Percentiles rank a stretch among this genome's conserved stretches.
phyloP scores from a whole-genome alignment of 177 flowering plant genomes.

The Vitis hybrid region DNA sequence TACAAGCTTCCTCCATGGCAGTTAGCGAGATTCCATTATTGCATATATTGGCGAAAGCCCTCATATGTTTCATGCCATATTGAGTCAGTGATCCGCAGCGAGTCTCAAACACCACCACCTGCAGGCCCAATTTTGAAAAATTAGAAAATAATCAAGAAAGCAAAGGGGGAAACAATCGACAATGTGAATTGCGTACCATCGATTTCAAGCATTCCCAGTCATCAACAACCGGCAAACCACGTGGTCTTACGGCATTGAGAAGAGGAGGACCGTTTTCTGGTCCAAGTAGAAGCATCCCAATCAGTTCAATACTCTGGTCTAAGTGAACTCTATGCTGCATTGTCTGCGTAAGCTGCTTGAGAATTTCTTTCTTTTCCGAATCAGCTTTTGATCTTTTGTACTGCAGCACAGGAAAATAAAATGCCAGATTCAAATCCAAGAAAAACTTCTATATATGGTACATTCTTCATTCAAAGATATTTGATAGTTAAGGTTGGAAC shows the following conservation, averaged over 20 bases:
- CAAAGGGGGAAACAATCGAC: not conserved
- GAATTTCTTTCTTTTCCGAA: conserved; percentile 33
- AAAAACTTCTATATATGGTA: not conserved
- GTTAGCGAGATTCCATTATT: conserved; percentile 45
- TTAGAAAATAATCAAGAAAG: not conserved
- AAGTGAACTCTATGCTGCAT: conserved; percentile 60
- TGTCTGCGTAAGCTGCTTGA: conserved; percentile 50
- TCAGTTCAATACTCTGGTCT: conserved; percentile 58
- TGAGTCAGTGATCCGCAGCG: conserved; percentile 81
- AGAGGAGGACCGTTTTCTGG: conserved; percentile 35
- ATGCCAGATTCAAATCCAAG: not conserved
- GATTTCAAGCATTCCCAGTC: conserved; percentile 85
- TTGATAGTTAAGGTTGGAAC: not conserved
- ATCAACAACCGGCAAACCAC: conserved; percentile 67
- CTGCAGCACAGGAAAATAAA: conserved; percentile 24
- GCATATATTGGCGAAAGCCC: conserved; percentile 88
- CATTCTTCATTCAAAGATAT: not conserved
- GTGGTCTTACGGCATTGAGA: conserved; percentile 39
- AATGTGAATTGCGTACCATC: conserved; percentile 37
- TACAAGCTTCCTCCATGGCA: conserved; percentile 54
- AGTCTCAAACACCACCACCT: conserved; percentile 72
- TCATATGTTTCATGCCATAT: conserved; percentile 95
- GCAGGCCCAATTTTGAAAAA: not conserved
- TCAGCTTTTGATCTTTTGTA: conserved; percentile 40
- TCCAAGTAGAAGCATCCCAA: conserved; percentile 67